Conservation (phyloP, 495 filamentous ascomycete genomes). For the Elasticomyces elasticus region DNA sequence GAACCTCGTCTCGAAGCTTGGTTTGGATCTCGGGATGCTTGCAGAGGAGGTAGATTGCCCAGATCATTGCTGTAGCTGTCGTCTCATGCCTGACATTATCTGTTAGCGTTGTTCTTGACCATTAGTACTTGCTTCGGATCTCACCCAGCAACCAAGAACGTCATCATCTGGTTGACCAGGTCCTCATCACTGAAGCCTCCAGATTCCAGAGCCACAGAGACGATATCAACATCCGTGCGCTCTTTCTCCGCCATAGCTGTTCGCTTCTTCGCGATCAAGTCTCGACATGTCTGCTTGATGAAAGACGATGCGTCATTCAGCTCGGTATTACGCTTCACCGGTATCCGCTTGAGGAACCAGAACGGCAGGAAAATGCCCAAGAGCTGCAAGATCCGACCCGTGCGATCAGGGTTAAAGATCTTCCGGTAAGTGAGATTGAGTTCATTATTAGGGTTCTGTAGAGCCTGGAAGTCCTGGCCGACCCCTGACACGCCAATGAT, state of each 20-base stretch:
- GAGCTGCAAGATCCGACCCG: constrained; percentile 38
- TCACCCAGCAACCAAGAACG: constrained; percentile 84
- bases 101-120: too few relatives aligned
- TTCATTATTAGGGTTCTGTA: constrained; percentile 52
- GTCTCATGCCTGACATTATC: constrained; percentile 90
- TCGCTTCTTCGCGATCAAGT: constrained; percentile 61
- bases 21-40: constrained; percentile 47
- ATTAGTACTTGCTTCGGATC: too few relatives aligned
- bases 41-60: constrained; percentile 51
- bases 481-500: constrained; percentile 78
- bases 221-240: constrained; percentile 56
- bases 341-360: constrained; percentile 45
- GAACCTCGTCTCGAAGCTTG: constrained; percentile 51
- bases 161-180: constrained; percentile 87
- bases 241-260: constrained; percentile 44
- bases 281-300: constrained; percentile 53
- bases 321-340: constrained; percentile 56
- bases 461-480: constrained; percentile 66
- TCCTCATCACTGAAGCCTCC: constrained; percentile 70
- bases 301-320: constrained; percentile 43
- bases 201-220: constrained; percentile 69
- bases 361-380: constrained; percentile 39
- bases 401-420: constrained; percentile 41
- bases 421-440: constrained; percentile 57
- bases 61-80: constrained; percentile 50